Base-by-base conservation (phyloP, 106 monocot species). In the Dendrobium officinale region DNA sequence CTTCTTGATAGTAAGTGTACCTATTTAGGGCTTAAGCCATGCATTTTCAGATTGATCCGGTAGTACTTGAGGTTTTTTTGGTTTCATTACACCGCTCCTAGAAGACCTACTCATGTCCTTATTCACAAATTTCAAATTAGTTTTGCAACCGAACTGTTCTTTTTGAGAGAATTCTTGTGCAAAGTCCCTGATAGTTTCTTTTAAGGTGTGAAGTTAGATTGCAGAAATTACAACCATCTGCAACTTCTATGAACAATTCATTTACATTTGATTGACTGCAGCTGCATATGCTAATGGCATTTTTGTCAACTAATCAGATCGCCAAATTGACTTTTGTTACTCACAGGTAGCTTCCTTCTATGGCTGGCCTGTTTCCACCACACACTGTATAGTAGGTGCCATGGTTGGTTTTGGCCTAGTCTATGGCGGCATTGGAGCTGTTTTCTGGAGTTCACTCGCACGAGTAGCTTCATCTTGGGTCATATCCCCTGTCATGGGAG, bases 331-430 rank as follows among this genome's bases (percentile, higher is more conserved):
- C 55, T 4, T 37, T 11, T 78, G 51, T 26, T 37, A 75, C 19
- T 67, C 77, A 59, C 86, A 98, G 98, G 95, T 98, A 42, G 92
- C 98, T 77, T 98, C 98, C 22, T 98, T 89, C 73, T 98, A 87
- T 68, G 98, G 98, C 74, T 98, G 92, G 98, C 98, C 98, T 56
- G 98, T 98, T 70, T 98, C 98, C 61, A 98, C 98, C 15, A 98
- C 98, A 41, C 98, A 98, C 64, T 98, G 98, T 81, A 98, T 98
- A 78, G 92, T 98, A 7, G 98, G 98, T 74, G 89, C 98, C 47
- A 98, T 98, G 98, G 98, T 98, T 56, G 98, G 98, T 18, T 98
- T 98, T 67, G 98, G 98, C n/a, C 77, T 98, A 1, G 84, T 86
- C 56, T 98, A 89, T 78, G 98, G 98, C 1, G 98, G 98, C 29